Percentiles rank a stretch among this genome's conserved stretches.
Evolutionary conservation across 345 rosid species (phyloP).

Genomic region (Heritiera littoralis): DNA sequence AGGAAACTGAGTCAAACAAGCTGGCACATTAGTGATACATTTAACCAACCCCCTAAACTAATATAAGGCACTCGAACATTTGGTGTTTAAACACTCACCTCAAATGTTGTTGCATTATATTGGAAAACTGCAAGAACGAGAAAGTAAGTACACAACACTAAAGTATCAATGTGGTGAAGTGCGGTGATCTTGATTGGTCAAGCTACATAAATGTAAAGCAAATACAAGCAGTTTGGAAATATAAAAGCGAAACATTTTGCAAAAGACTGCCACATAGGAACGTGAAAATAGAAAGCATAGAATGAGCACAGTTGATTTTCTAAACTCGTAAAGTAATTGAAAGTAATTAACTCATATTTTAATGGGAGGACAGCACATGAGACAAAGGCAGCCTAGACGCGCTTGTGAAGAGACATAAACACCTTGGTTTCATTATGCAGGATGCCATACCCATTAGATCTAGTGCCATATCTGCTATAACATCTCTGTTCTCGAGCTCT

Average conservation of each 20-base stretch:
- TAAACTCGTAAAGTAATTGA: neutral
- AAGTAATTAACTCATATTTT: neutral
- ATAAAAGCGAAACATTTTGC: neutral
- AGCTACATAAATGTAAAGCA: neutral
- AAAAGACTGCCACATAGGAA: neutral
- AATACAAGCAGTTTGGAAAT: neutral
- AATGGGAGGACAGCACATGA: slow-evolving; percentile 11
- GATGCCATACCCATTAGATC: slow-evolving; percentile 23
- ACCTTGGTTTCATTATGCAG: neutral
- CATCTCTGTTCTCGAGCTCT: slow-evolving; percentile 32
- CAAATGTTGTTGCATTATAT: neutral
- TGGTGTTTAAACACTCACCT: slow-evolving; percentile 8
- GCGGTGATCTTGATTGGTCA: neutral
- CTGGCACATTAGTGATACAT: slow-evolving; percentile 13
- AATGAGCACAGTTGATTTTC: neutral
- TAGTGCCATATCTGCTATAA: slow-evolving; percentile 39
- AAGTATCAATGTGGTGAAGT: neutral
- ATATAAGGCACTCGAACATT: neutral
- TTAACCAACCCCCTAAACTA: neutral
- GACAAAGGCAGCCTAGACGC: slow-evolving; percentile 13
- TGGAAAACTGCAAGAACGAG: slow-evolving; percentile 21
- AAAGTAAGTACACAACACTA: neutral
- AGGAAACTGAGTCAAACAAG: slow-evolving; percentile 38
- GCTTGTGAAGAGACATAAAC: slow-evolving; percentile 21
- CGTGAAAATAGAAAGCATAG: neutral